Conservation (phyloP, 2,329 filamentous ascomycete genomes). For the Verticillium tricorpus region DNA sequence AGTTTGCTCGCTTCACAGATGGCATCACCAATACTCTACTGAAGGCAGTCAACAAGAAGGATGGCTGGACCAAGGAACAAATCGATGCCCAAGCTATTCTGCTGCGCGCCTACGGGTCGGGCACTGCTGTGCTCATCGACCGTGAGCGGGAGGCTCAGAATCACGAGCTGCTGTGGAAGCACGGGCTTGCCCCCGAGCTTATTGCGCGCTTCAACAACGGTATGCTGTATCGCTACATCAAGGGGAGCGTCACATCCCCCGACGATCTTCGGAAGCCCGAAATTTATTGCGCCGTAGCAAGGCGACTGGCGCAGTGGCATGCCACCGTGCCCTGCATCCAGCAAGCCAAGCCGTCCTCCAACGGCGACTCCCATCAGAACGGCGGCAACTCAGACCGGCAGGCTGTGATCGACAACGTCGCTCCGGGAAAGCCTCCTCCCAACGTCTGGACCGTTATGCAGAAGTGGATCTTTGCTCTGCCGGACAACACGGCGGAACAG, state of each 20-base stretch:
- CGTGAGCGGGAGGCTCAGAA: slow-evolving; percentile 76
- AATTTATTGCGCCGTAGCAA: slow-evolving; percentile 80
- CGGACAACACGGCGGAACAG: slow-evolving; percentile 66
- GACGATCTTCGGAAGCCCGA: slow-evolving; percentile 71
- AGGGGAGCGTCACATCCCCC: slow-evolving; percentile 73
- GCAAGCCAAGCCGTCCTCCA: slow-evolving; percentile 22
- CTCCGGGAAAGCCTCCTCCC: slow-evolving; percentile 67
- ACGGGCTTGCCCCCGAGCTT: slow-evolving; percentile 79
- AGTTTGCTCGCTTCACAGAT: slow-evolving; percentile 90
- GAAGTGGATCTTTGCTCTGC: slow-evolving; percentile 88
- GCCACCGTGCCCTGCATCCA: slow-evolving; percentile 60
- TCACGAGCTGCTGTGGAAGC: slow-evolving; percentile 81
- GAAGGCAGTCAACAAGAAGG: slow-evolving; percentile 66
- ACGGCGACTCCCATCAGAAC: slow-evolving; percentile 22
- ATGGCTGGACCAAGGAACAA: slow-evolving; percentile 67
- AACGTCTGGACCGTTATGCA: slow-evolving; percentile 95
- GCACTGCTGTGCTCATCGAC: slow-evolving; percentile 93
- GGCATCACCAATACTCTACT: slow-evolving; percentile 95
- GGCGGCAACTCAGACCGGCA: slow-evolving; percentile 26
- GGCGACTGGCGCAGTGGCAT: slow-evolving; percentile 88
- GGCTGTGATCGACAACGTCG: slow-evolving; percentile 40
- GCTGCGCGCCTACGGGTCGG: slow-evolving; percentile 88
- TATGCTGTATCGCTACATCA: slow-evolving; percentile 88
- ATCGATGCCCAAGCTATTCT: slow-evolving; percentile 82
- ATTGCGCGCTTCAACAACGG: slow-evolving; percentile 94